Percentiles rank a stretch among this genome's conserved stretches.
phyloP scores from a whole-genome alignment of 176 grass and related monocot species.

The Bonia amplexicaulis region DNA sequence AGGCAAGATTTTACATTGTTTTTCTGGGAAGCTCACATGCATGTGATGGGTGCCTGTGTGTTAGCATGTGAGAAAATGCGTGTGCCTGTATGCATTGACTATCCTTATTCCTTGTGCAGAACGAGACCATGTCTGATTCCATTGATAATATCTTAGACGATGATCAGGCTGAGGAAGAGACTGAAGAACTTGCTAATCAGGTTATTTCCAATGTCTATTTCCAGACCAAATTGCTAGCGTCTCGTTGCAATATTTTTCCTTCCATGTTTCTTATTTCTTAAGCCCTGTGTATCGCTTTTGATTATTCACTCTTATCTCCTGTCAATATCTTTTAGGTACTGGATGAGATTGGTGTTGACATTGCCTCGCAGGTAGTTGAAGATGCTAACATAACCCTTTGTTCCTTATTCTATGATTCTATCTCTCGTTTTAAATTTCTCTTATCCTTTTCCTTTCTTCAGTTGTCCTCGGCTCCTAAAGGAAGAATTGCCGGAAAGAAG shows the following conservation, averaged over 20 bases:
- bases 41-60: not conserved
- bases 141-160: slow-evolving; percentile 72
- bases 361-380: slow-evolving; percentile 82
- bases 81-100: not conserved
- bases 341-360: slow-evolving; percentile 92
- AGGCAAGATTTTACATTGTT: not conserved
- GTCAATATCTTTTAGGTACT: slow-evolving; percentile 68
- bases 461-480: slow-evolving; percentile 91
- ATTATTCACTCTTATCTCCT: slow-evolving; percentile 32
- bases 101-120: slow-evolving; percentile 48
- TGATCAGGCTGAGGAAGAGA: slow-evolving; percentile 89
- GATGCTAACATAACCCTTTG: slow-evolving; percentile 5
- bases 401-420: slow-evolving; percentile 10
- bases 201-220: slow-evolving; percentile 30
- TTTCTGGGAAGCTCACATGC: not conserved
- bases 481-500: slow-evolving; percentile 79
- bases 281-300: not conserved
- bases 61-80: slow-evolving; percentile 3
- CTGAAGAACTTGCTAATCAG: slow-evolving; percentile 86
- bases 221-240: not conserved
- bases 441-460: slow-evolving; percentile 25
- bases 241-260: not conserved
- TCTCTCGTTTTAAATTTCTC: not conserved
- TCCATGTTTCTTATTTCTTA: not conserved
- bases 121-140: slow-evolving; percentile 90